Evolutionary conservation across 495 filamentous ascomycete species (phyloP), one percentile per base, ranked within the genome.

Genomic region (Xylaria flabelliformis): DNA sequence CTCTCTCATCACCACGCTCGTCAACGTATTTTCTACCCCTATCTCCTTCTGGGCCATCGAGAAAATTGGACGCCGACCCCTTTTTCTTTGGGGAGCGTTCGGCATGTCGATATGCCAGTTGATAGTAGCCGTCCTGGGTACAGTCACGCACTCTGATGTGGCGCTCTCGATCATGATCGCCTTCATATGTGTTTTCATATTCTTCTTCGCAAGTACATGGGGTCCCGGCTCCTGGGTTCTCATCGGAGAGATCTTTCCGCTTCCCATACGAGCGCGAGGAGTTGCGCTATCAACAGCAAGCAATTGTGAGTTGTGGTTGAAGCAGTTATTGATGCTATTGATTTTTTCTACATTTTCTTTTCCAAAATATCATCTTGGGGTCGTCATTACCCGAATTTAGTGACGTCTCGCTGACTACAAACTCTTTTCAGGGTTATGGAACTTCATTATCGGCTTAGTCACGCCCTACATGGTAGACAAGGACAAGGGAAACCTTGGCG

Each of bases 71-170:
- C 93, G 94, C 81, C 93, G 94, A 66, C 88, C 89, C n/a, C 86
- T 97, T 15, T 91, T 97, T 61, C 85, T 97, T 74, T 91, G 84
- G 76, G 94, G 94, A 72, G 93, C 90, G 26, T 78, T 89, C 13
- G 92, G 91, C 74, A 97, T 97, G 94, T 81, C 92, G 44, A 81
- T 94, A 76, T 93, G 91, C 85, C 92, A 96, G 82, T 96, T 94
- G 87, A 89, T 96, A 74, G 90, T 94, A 67, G 94, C 88, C 77
- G 93, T 94, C 75, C 82, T 93, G 64, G 92, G 92, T 76, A 79
- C 73, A 4, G 50, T 83, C 24, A 83, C 82, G 64, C 65, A 82
- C 83, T 89, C 91, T 84, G 87, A 92, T 80, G 77, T 78, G 5
- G 86, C 90, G 34, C 89, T 91, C 76, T 90, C 90, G 73, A 82